phyloP scores from a whole-genome alignment of 139 green algal genomes.

The Tetradesmus obliquus region DNA sequence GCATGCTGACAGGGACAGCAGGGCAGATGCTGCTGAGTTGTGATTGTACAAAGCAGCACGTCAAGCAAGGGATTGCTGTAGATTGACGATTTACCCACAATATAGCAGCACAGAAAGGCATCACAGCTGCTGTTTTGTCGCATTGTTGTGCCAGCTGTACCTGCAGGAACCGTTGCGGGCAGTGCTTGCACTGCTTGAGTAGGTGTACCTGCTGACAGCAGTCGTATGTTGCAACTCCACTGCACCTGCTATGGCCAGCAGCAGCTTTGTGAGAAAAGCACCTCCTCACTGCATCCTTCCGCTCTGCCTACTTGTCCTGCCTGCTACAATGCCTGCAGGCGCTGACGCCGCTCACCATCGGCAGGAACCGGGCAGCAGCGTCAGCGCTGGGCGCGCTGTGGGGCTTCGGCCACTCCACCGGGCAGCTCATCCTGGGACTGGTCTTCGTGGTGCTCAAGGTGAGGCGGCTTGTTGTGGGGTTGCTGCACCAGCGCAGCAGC shows the following conservation, averaged over 20 bases:
- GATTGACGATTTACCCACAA: too few relatives aligned
- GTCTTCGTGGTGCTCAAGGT: conserved; percentile 91
- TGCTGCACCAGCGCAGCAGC: neutral
- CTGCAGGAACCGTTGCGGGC: too few relatives aligned
- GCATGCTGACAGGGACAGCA: neutral
- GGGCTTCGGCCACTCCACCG: conserved; percentile 97
- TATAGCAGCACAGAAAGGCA: too few relatives aligned
- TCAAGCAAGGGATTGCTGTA: neutral
- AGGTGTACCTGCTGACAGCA: too few relatives aligned
- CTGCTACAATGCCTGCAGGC: conserved; percentile 65
- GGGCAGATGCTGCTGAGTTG: neutral
- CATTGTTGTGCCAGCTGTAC: too few relatives aligned
- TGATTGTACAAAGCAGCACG: neutral
- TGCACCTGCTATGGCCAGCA: too few relatives aligned
- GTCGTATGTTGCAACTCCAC: neutral
- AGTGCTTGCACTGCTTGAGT: too few relatives aligned
- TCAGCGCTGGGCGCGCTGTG: conserved; percentile 95
- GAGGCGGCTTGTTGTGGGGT: neutral
- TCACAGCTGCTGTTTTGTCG: too few relatives aligned
- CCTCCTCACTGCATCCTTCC: too few relatives aligned
- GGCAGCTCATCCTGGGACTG: conserved; percentile 97
- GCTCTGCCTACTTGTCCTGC: neutral
- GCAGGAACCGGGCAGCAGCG: conserved; percentile 75
- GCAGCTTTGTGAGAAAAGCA: too few relatives aligned
- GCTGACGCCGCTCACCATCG: conserved; percentile 96